Evolutionary conservation across 1,139 yeast species (phyloP), one percentile per base, ranked within the genome.

Genomic region (Sugiyamaella japonica): DNA sequence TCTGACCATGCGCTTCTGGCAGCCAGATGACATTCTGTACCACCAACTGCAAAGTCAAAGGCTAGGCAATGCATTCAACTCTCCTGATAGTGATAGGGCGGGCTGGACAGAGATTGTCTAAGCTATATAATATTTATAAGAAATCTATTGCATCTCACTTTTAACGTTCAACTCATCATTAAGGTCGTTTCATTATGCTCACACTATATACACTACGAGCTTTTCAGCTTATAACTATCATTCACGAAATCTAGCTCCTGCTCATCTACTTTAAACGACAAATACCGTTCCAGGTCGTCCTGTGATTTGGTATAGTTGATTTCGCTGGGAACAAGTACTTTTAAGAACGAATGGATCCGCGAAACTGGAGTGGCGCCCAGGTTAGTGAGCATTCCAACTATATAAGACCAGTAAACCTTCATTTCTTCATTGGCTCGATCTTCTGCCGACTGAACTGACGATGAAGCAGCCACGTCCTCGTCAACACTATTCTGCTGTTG

Each of bases 331-430:
- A 80, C 80, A 8, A 82, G 74, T 70, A 80, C 76, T 44, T 73
- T 74, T 52, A 84, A 67, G 61, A 83, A 80, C 9, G 80, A 74
- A 55, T 82, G 84, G 31, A 84, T 78, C 56, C 79, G 73, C 15
- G 72, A 76, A 2, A 73, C 65, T 4, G 81, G 78, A 57, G 81
- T 66, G 0, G 79, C 64, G 0, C 84, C 85, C 48, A 82, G 69
- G 57, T 82, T 83, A 3, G 78, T 79, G 42, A 83, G 69, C 81
- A 83, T 82, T 1, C 82, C 83, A 13, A 67, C 70, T 37, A 83
- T 76, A 59, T 77, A 80, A 0, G 83, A 79, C 77, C 79, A 76
- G 62, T 68, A 75, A 7, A 70, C 63, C 34, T 67, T 62, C 75
- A 74, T 72, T 50, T 73, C 76, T 48, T 72, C 75, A 39, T 62